phyloP scores from a whole-genome alignment of 75 land plant genomes.

The Cupressus sempervirens region DNA sequence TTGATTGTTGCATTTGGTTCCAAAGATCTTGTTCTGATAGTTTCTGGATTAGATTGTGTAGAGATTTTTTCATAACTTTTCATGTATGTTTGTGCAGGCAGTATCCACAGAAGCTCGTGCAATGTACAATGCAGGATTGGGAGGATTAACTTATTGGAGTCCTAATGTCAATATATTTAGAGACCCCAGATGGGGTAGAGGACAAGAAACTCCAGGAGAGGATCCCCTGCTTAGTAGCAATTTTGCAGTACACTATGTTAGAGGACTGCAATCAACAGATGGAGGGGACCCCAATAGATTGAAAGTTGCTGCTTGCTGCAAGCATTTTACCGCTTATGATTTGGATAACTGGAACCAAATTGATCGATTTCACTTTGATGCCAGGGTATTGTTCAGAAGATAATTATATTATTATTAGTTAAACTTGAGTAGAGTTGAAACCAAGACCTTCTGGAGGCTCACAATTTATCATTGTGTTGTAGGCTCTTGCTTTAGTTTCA shows the following conservation, averaged over 20 bases:
- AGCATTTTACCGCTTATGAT: conserved; percentile 85
- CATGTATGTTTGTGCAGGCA: conserved; percentile 34
- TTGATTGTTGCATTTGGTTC: neutral
- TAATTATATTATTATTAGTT: neutral
- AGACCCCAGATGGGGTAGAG: conserved; percentile 95
- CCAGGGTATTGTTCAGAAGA: conserved; percentile 33
- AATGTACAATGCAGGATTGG: conserved; percentile 82
- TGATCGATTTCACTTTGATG: conserved; percentile 75
- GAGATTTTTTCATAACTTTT: no score
- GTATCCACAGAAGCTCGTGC: conserved; percentile 93
- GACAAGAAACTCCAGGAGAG: conserved; percentile 95
- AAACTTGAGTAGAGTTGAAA: no score
- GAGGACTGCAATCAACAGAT: conserved; percentile 61
- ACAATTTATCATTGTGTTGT: no score
- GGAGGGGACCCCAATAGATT: conserved; percentile 29
- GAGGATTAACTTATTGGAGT: conserved; percentile 88
- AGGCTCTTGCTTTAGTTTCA: neutral
- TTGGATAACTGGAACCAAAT: conserved; percentile 74
- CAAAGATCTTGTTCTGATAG: no score
- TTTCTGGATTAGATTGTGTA: no score
- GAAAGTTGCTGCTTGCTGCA: conserved; percentile 86
- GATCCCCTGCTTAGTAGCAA: conserved; percentile 58
- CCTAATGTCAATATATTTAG: conserved; percentile 84
- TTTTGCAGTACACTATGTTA: conserved; percentile 61
- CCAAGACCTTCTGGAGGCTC: no score